Evolutionary conservation across 805 yeast species (phyloP).

Genomic region (Ogataea saltuana): DNA sequence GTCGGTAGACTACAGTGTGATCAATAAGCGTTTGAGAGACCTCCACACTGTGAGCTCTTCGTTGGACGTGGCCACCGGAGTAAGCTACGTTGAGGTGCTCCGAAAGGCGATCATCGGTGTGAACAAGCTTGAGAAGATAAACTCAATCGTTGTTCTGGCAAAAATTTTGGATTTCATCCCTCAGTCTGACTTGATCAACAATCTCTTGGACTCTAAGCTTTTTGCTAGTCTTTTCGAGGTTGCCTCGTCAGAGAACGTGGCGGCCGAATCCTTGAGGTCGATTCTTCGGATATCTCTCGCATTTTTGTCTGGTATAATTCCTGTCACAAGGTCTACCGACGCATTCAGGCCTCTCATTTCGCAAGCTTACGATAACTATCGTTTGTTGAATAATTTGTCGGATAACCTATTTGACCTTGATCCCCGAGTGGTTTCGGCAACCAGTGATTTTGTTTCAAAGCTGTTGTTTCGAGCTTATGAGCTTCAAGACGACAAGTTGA

Average conservation of each 20-base stretch:
- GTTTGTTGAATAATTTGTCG: slow-evolving; percentile 44
- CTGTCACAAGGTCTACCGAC: slow-evolving; percentile 38
- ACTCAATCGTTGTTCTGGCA: slow-evolving; percentile 54
- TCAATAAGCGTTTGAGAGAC: slow-evolving; percentile 31
- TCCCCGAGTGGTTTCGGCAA: slow-evolving; percentile 42
- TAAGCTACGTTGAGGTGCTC: slow-evolving; percentile 28
- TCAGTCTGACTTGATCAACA: slow-evolving; percentile 26
- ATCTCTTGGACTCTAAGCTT: slow-evolving; percentile 25
- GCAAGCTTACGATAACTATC: slow-evolving; percentile 38
- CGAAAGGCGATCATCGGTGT: slow-evolving; percentile 45
- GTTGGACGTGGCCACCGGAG: slow-evolving; percentile 26
- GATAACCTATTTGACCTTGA: slow-evolving; percentile 45
- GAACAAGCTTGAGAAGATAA: slow-evolving; percentile 51
- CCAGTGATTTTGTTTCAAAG: slow-evolving; percentile 48
- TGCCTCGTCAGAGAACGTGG: slow-evolving; percentile 21
- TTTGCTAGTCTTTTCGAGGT: slow-evolving; percentile 27
- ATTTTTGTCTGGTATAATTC: slow-evolving; percentile 45
- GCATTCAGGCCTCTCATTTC: slow-evolving; percentile 22
- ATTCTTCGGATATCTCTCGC: slow-evolving; percentile 36
- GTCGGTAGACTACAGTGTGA: slow-evolving; percentile 25
- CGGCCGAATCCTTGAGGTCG: slow-evolving; percentile 29
- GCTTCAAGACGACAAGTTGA: slow-evolving; percentile 39
- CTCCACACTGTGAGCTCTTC: slow-evolving; percentile 18
- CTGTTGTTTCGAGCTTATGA: slow-evolving; percentile 44
- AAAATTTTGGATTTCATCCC: slow-evolving; percentile 51